Conservation (phyloP, 2,329 filamentous ascomycete species). For the Claviceps pusilla region DNA sequence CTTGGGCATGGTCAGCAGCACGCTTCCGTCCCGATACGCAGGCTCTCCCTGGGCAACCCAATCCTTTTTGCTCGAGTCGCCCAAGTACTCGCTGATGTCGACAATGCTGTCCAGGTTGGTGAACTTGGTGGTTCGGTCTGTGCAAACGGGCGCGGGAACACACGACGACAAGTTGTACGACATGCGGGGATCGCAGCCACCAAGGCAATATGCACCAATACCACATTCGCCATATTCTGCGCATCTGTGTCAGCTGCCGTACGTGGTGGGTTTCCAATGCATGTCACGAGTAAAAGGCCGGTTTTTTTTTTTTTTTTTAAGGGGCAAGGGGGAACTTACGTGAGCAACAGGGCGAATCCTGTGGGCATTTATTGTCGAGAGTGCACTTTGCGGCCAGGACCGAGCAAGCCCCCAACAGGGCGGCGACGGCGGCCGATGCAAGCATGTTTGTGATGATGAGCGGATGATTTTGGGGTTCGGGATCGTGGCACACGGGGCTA, state of each 20-base stretch:
- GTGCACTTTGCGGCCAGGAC: slow-evolving; percentile 27
- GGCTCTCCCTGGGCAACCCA: slow-evolving; percentile 81
- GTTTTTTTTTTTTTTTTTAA: background rate
- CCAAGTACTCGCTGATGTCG: slow-evolving; percentile 69
- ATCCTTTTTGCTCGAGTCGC: slow-evolving; percentile 62
- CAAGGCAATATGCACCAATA: slow-evolving; percentile 85
- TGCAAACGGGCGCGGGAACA: slow-evolving; percentile 68
- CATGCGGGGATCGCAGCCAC: slow-evolving; percentile 79
- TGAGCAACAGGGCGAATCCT: slow-evolving; percentile 62
- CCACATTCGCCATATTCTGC: slow-evolving; percentile 86
- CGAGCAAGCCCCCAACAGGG: slow-evolving; percentile 19
- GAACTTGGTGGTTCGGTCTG: slow-evolving; percentile 60
- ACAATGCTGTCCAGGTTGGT: slow-evolving; percentile 51
- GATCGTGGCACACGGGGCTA: too few relatives aligned
- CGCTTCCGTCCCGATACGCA: slow-evolving; percentile 48
- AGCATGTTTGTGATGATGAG: slow-evolving; percentile 14
- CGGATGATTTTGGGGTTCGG: background rate
- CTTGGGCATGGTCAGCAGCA: slow-evolving; percentile 80
- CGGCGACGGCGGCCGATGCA: slow-evolving; percentile 15
- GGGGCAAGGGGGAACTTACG: slow-evolving; percentile 37
- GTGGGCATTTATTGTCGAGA: slow-evolving; percentile 48
- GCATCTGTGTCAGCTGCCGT: slow-evolving; percentile 8
- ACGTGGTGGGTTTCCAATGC: background rate
- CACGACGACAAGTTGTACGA: slow-evolving; percentile 76
- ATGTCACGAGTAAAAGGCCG: background rate